A percentile compares a stretch with the other conserved stretches of the same genome.
phyloP scores from a whole-genome alignment of 768 basidiomycete genomes.

The Hysterangium stoloniferum region DNA sequence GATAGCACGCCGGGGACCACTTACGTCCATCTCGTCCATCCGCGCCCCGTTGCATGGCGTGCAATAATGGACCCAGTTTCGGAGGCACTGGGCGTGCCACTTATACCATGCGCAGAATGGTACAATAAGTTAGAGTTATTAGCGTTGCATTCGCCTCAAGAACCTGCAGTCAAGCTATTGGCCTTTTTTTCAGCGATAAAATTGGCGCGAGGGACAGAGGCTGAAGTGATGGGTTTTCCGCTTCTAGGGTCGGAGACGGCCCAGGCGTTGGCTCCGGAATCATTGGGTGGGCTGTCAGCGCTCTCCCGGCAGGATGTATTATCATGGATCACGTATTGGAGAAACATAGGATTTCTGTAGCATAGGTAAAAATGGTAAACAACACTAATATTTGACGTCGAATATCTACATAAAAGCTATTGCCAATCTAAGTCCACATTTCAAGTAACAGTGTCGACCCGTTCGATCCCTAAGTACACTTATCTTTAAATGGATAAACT shows the following conservation, averaged over 20 bases:
- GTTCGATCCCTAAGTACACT: no score
- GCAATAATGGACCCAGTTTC: conserved; percentile 14
- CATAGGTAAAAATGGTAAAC: no score
- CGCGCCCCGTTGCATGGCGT: conserved; percentile 18
- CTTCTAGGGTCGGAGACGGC: not conserved
- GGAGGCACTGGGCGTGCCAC: conserved; percentile 16
- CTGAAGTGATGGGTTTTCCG: not conserved
- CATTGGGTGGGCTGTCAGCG: not conserved
- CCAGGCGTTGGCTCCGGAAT: not conserved
- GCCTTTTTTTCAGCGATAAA: no score
- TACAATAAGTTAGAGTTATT: conserved; percentile 15
- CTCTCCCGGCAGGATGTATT: not conserved
- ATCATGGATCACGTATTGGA: not conserved
- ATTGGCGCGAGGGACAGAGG: not conserved
- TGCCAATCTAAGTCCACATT: no score
- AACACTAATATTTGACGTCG: no score
- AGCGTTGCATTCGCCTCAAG: not conserved
- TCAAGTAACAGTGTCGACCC: no score
- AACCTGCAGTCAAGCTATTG: not conserved
- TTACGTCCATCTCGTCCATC: conserved; percentile 20
- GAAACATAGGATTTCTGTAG: not conserved
- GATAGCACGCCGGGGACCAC: no score
- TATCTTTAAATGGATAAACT: no score
- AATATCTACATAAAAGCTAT: no score
- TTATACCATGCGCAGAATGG: conserved; percentile 21